These are phyloP conservation scores for Metschnikowia picachoensis DNA, from an alignment of 805 yeast species.

Conservation along the genomic window DNA sequence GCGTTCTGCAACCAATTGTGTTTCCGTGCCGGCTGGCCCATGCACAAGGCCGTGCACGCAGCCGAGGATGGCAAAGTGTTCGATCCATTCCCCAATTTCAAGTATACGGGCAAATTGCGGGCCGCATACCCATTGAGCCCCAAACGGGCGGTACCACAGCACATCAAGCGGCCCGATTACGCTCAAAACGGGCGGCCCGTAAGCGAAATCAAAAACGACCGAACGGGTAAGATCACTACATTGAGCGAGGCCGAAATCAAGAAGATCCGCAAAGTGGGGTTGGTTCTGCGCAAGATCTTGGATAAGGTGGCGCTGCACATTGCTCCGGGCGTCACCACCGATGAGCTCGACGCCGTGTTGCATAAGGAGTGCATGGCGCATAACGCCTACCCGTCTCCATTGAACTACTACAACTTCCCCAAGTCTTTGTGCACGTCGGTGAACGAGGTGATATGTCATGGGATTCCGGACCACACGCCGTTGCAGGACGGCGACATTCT, in stretches of 20 bases:
- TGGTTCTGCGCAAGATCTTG: slow-evolving; percentile 79
- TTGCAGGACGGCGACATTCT: slow-evolving; percentile 92
- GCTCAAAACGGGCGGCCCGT: slow-evolving; percentile 76
- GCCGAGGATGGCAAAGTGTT: slow-evolving; percentile 55
- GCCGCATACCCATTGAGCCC: slow-evolving; percentile 81
- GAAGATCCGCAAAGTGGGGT: slow-evolving; percentile 71
- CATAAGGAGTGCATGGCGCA: slow-evolving; percentile 87
- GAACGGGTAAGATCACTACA: slow-evolving; percentile 61
- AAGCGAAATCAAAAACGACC: slow-evolving; percentile 69
- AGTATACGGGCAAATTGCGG: slow-evolving; percentile 69
- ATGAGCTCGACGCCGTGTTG: slow-evolving; percentile 79
- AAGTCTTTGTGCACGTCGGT: slow-evolving; percentile 90
- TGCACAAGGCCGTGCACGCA: slow-evolving; percentile 73
- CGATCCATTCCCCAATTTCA: slow-evolving; percentile 82
- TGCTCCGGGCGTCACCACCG: slow-evolving; percentile 89
- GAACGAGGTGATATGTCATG: slow-evolving; percentile 95
- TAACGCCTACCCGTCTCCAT: slow-evolving; percentile 90
- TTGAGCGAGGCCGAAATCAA: slow-evolving; percentile 66
- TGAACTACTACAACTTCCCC: slow-evolving; percentile 91
- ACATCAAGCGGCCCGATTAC: slow-evolving; percentile 77
- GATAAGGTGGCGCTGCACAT: slow-evolving; percentile 84
- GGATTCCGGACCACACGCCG: slow-evolving; percentile 88
- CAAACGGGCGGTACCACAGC: slow-evolving; percentile 65
- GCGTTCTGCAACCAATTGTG: slow-evolving; percentile 83
- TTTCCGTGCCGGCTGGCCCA: slow-evolving; percentile 65